These are phyloP conservation scores for Acarospora socialis DNA, from an alignment of 2,329 filamentous ascomycete species.

Conservation along the genomic window DNA sequence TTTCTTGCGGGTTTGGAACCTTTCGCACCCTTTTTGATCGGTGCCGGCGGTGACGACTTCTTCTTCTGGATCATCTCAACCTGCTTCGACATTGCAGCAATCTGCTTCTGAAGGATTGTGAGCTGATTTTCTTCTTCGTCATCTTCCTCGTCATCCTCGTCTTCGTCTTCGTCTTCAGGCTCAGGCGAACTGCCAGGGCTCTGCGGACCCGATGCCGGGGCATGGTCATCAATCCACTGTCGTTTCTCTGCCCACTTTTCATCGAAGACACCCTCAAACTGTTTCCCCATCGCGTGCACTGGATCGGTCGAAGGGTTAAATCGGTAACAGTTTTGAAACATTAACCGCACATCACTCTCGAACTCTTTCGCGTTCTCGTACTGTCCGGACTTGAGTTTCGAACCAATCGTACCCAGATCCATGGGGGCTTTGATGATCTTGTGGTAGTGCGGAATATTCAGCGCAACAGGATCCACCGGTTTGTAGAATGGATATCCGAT, in stretches of 20 bases:
- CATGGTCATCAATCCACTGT: conserved; percentile 64
- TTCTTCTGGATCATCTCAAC: conserved; percentile 47
- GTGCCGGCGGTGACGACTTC: conserved; percentile 33
- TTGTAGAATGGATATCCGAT: conserved; percentile 62
- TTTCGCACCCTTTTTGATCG: conserved; percentile 34
- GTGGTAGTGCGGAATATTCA: conserved; percentile 88
- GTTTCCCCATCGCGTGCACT: conserved; percentile 56
- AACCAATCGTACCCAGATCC: conserved; percentile 72
- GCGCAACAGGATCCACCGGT: conserved; percentile 82
- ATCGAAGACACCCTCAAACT: conserved; percentile 63
- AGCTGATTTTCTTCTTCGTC: conserved; percentile 48
- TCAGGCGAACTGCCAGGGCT: conserved; percentile 54
- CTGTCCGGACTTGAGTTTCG: conserved; percentile 61
- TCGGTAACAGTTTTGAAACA: conserved; percentile 78
- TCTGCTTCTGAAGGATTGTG: conserved; percentile 51
- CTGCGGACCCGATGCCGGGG: conserved; percentile 48
- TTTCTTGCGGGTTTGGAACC: conserved; percentile 29
- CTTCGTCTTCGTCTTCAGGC: conserved; percentile 47
- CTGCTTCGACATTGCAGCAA: conserved; percentile 60
- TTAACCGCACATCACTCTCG: conserved; percentile 65
- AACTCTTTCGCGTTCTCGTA: conserved; percentile 78
- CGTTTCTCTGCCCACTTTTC: conserved; percentile 63
- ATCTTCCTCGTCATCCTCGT: conserved; percentile 45
- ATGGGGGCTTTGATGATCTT: conserved; percentile 93
- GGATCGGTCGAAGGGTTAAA: conserved; percentile 76